Base-by-base conservation (phyloP, 2,329 filamentous ascomycete genomes). In the Pseudodiploospora longispora region DNA sequence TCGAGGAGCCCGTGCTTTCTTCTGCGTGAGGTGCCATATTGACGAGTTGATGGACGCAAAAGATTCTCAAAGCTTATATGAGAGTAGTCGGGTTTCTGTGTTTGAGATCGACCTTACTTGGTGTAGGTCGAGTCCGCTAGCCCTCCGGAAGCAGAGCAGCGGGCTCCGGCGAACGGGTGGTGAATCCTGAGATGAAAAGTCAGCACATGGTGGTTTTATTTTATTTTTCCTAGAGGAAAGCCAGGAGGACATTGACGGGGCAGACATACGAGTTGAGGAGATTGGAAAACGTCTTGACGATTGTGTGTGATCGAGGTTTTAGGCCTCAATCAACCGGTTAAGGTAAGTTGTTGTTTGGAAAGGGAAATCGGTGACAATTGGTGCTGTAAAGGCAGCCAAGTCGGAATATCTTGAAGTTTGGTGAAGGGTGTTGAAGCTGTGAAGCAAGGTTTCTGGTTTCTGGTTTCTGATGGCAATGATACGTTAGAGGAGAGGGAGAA, bases 261-360 rank as follows among this genome's bases (percentile, higher is more conserved):
- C 10, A n/a, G 12, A 64, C 88, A 68, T 79, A 95, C 90, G 89
- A 95, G 80, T 93, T 93, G 59, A 96, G 84, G 60, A 94, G 85
- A 74, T 95, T 96, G 77, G 89, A 91, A 84, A 95, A 96, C 90
- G 88, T 95, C 74, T 87, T 95, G 87, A 78, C 84, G 83, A 69
- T 66, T 67, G 61, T 62, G 51, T 55, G 68, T 70, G 82, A 85
- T 71, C 80, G 81, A 68, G 63, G 59, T 44, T 56, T 52, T 58
- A 52, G 44, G 56, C 63, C 74, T 77, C 75, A 76, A 76, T 77
- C 75, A 48, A 52, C 39, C 41, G 43, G 47, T 47, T 47, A 44
- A 44, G 40, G 38, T 29, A 37, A 36, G 30, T 27, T 27, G 27
- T 41, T 30, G 39, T 27, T 33, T 6, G 30, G 44, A 29, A 38